phyloP scores from a whole-genome alignment of 1,284 basidiomycete genomes.

The Moniliella sp. region DNA sequence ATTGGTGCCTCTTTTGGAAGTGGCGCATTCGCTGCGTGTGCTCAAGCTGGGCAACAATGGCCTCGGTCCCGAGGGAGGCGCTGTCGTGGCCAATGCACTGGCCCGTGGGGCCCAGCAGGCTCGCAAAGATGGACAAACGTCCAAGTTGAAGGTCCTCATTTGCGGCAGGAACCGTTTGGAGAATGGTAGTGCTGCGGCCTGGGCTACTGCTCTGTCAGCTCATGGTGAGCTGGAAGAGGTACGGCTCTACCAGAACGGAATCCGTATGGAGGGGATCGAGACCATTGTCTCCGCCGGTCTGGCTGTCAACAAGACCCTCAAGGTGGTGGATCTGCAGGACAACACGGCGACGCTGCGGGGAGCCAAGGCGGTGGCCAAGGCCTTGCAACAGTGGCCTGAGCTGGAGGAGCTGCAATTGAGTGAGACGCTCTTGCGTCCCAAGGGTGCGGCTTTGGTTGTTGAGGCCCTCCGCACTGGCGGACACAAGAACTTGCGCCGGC shows the following conservation, averaged over 20 bases:
- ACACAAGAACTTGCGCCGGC: conserved; percentile 14
- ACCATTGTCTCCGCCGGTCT: conserved; percentile 53
- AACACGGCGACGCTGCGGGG: conserved; percentile 69
- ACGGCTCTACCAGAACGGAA: conserved; percentile 86
- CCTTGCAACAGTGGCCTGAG: conserved; percentile 47
- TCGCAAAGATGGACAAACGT: conserved; percentile 36
- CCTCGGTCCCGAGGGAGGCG: conserved; percentile 73
- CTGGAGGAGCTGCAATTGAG: conserved; percentile 65
- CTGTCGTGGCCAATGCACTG: conserved; percentile 64
- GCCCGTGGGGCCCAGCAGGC: conserved; percentile 47
- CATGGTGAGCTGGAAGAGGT: conserved; percentile 53
- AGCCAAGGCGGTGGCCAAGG: conserved; percentile 51
- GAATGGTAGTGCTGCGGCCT: conserved; percentile 60
- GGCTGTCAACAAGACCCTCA: conserved; percentile 47
- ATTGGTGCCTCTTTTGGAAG: conserved; percentile 53
- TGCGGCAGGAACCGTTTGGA: conserved; percentile 88
- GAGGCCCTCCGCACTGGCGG: conserved; percentile 15
- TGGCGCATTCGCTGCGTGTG: conserved; percentile 45
- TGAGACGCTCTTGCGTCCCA: conserved; percentile 61
- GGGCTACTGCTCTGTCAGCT: conserved; percentile 68
- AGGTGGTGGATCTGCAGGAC: conserved; percentile 75
- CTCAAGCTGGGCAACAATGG: conserved; percentile 93
- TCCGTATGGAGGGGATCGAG: conserved; percentile 77
- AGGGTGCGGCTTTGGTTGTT: conserved; percentile 34
- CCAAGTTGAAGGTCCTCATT: conserved; percentile 57